Conservation (phyloP, 306 rosid species). For the Coriaria nepalensis region DNA sequence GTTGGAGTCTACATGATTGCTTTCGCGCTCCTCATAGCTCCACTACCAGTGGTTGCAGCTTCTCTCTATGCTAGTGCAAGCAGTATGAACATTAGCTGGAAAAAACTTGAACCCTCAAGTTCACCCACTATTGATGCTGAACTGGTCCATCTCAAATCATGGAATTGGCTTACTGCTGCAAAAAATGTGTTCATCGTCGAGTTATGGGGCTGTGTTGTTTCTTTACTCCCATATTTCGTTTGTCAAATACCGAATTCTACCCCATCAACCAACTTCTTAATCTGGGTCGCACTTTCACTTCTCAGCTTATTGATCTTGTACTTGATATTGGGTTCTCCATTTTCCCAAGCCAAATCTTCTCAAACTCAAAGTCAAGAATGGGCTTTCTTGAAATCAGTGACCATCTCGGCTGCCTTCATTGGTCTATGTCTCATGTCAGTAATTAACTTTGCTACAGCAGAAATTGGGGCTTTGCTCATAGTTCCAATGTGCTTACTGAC, state of each 20-base stretch:
- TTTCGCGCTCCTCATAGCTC: conserved; percentile 73
- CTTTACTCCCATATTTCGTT: conserved; percentile 59
- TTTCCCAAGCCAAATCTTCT: conserved; percentile 22
- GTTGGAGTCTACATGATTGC: conserved; percentile 96
- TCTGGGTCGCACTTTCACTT: conserved; percentile 53
- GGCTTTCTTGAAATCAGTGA: conserved; percentile 76
- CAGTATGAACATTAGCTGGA: conserved; percentile 15
- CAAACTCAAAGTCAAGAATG: conserved; percentile 39
- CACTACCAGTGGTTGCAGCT: conserved; percentile 83
- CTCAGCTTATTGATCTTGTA: conserved; percentile 35
- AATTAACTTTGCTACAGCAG: conserved; percentile 85
- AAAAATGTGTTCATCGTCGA: conserved; percentile 58
- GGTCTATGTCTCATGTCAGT: conserved; percentile 87
- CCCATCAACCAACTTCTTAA: conserved; percentile 30
- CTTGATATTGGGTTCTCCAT: conserved; percentile 42
- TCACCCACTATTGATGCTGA: conserved; percentile 23
- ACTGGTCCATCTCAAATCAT: conserved; percentile 32
- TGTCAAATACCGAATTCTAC: conserved; percentile 44
- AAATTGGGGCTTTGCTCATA: conserved; percentile 67
- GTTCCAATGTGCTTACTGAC: conserved; percentile 76
- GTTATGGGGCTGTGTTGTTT: conserved; percentile 71
- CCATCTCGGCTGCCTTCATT: conserved; percentile 55
- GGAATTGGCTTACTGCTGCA: conserved; percentile 75
- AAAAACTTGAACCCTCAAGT: conserved; percentile 21
- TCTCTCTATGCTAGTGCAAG: conserved; percentile 45